Evolutionary conservation across 2,329 filamentous ascomycete genomes (phyloP).

Genomic region (Emericellopsis cladophorae): DNA sequence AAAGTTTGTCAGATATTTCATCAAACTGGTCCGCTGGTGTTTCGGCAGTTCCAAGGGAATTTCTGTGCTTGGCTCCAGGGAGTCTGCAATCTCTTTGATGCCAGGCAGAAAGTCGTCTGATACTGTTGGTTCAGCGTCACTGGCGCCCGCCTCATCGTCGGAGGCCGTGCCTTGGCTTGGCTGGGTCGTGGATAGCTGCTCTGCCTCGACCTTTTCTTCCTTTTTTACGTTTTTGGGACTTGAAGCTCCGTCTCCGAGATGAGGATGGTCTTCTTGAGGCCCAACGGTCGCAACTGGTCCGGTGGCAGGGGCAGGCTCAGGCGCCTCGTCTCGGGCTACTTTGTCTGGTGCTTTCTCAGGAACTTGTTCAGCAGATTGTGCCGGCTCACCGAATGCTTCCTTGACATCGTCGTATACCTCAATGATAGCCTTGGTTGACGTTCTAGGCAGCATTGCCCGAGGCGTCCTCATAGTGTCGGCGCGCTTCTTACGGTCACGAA

Average conservation of each 20-base stretch:
- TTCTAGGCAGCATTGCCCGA: conserved; percentile 70
- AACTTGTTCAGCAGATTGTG: conserved; percentile 11
- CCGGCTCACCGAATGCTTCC: conserved; percentile 75
- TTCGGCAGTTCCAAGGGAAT: conserved; percentile 68
- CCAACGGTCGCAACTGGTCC: conserved; percentile 4
- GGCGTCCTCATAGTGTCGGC: conserved; percentile 64
- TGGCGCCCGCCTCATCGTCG: conserved; percentile 55
- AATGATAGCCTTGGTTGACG: conserved; percentile 89
- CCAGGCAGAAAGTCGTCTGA: conserved; percentile 56
- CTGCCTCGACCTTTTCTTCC: conserved; percentile 12
- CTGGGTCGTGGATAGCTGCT: conserved; percentile 13
- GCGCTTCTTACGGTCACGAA: conserved; percentile 71
- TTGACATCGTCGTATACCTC: conserved; percentile 92
- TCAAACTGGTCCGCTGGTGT: conserved; percentile 82
- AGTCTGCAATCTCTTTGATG: conserved; percentile 48
- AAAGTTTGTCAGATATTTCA: conserved; percentile 94
- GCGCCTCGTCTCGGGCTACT: conserved; percentile 9
- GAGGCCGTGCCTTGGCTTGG: conserved; percentile 41
- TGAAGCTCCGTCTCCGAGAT: conserved; percentile 5
- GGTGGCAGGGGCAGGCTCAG: conserved; percentile 8
- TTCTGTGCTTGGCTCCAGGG: conserved; percentile 46
- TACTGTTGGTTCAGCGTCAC: conserved; percentile 59
- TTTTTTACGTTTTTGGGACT: conserved; percentile 10
- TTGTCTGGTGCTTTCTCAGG: conserved; percentile 7
- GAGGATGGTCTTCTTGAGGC: not conserved